Evolutionary conservation across 2,329 filamentous ascomycete species (phyloP).

Genomic region (Zymoseptoria tritici): DNA sequence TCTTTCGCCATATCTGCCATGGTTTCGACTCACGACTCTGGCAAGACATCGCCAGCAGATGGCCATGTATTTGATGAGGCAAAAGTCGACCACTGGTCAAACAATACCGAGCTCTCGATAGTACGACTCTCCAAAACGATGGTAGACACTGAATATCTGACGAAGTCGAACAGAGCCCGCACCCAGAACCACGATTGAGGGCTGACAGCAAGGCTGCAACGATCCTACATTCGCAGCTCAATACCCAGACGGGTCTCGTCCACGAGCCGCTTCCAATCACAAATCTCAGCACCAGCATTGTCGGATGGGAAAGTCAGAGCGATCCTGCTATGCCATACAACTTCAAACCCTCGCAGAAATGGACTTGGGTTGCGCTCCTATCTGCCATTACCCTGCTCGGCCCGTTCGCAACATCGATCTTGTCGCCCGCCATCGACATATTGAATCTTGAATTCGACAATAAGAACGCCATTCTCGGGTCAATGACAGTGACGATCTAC

Average conservation of each 20-base stretch:
- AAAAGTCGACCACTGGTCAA: neutral
- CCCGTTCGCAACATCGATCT: constrained; percentile 52
- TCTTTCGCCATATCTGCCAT: no score
- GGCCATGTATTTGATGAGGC: neutral
- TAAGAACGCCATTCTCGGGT: constrained; percentile 45
- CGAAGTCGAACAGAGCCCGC: neutral
- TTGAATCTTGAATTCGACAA: constrained; percentile 56
- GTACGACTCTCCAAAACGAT: neutral
- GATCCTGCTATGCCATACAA: constrained; percentile 52
- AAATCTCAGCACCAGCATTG: constrained; percentile 28
- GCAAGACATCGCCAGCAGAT: no score
- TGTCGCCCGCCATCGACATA: constrained; percentile 58
- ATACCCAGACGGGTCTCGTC: neutral
- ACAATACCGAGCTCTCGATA: neutral
- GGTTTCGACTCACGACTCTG: no score
- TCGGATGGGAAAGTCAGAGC: constrained; percentile 53
- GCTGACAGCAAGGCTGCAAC: no score
- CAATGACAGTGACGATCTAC: constrained; percentile 60
- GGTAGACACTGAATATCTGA: neutral
- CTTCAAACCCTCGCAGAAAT: constrained; percentile 45
- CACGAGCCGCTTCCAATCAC: neutral
- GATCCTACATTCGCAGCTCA: no score
- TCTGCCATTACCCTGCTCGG: constrained; percentile 44
- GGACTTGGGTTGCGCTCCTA: constrained; percentile 41
- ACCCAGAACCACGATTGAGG: no score